A percentile compares a stretch with the other conserved stretches of the same genome.
These are phyloP conservation scores for Gynostemma pentaphyllum DNA, from an alignment of 306 rosid species.

Conservation along the genomic window DNA sequence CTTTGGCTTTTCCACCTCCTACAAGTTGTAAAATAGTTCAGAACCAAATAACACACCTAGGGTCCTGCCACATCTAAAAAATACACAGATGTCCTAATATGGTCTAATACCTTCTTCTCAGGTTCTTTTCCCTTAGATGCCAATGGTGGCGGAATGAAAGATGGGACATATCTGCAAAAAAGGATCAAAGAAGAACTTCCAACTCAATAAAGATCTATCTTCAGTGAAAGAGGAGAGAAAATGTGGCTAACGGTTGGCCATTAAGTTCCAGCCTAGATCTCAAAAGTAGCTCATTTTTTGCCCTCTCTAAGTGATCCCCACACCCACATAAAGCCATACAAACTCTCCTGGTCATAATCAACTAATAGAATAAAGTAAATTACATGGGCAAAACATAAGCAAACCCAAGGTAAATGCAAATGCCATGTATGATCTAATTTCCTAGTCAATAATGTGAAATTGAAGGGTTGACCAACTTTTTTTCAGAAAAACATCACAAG, in stretches of 20 bases:
- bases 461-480: not conserved
- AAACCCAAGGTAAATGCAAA: not conserved
- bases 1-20: slow-evolving; percentile 87
- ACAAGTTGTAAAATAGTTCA: slow-evolving; percentile 23
- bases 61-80: not conserved
- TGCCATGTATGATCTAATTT: not conserved
- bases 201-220: slow-evolving; percentile 15
- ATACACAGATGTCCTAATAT: not conserved
- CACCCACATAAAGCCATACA: not conserved
- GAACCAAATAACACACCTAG: slow-evolving; percentile 1
- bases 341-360: not conserved
- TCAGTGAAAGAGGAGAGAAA: not conserved
- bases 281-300: not conserved
- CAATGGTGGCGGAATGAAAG: slow-evolving; percentile 94
- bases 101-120: slow-evolving; percentile 85
- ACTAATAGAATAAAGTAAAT: slow-evolving; percentile 2
- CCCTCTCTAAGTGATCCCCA: slow-evolving; percentile 1
- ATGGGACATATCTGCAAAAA: slow-evolving; percentile 90
- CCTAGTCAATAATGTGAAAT: not conserved
- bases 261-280: not conserved
- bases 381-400: not conserved
- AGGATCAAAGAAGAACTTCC: slow-evolving; percentile 29
- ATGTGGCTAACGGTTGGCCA: not conserved
- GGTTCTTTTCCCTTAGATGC: slow-evolving; percentile 91
- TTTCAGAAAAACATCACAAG: not conserved